Conservation (phyloP, 2,329 filamentous ascomycete genomes). For the Sporothrix curviconia region DNA sequence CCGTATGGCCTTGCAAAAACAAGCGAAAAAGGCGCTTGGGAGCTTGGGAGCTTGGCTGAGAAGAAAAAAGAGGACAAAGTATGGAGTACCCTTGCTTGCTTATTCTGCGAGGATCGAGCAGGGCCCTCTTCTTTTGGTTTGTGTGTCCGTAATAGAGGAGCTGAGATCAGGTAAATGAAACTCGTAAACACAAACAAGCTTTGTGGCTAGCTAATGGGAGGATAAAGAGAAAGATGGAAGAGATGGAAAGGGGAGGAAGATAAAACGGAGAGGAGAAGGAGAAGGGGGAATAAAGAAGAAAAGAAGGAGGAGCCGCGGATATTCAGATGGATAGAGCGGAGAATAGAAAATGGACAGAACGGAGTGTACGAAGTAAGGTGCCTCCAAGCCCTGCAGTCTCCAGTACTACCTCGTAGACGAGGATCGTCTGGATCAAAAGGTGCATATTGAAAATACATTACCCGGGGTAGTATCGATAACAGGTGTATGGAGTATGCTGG, state of each 20-base stretch:
- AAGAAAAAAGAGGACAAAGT: too few relatives aligned
- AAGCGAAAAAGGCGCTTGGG: too few relatives aligned
- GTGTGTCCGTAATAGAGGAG: background rate
- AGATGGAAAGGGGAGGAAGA: too few relatives aligned
- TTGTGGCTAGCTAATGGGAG: background rate
- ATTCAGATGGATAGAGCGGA: background rate
- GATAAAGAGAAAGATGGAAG: background rate
- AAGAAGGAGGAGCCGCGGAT: background rate
- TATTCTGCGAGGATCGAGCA: too few relatives aligned
- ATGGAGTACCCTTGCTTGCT: too few relatives aligned
- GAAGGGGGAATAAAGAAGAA: background rate
- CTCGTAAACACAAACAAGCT: background rate
- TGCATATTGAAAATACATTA: background rate
- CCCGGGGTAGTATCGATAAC: slow-evolving; percentile 7
- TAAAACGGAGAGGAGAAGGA: background rate
- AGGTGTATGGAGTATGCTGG: background rate
- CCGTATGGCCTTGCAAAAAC: background rate
- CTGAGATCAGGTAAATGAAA: background rate
- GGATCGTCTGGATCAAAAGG: too few relatives aligned
- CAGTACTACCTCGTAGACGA: too few relatives aligned
- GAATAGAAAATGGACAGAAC: background rate
- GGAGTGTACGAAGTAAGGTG: too few relatives aligned
- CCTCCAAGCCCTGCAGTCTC: too few relatives aligned
- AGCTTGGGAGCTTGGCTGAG: background rate
- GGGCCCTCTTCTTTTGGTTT: too few relatives aligned